Base-by-base conservation (phyloP, 1,139 yeast species). In the Blastobotrys raffinosifermentans region DNA sequence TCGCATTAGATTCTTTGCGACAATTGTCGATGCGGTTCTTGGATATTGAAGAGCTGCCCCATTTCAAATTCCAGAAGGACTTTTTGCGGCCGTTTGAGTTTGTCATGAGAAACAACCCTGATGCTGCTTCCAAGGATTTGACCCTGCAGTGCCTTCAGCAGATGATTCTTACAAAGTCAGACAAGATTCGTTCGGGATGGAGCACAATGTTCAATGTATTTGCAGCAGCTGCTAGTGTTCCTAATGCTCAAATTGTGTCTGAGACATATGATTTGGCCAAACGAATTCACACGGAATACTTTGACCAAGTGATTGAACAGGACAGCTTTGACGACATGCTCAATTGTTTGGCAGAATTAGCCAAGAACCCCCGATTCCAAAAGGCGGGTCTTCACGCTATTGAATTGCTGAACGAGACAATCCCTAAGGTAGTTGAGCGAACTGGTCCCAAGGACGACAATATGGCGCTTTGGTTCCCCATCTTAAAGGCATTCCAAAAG, bases 51-150 rank as follows among this genome's bases (percentile, higher is more conserved):
- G 99, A 93, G 60, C 73, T 93, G 58, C 75, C 96, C 0, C 95
- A 93, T 56, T 93, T 93, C 69, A 89, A 84, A 60, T 93, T 93
- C 63, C 98, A 93, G 60, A 82, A 82, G 52, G 97, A 91, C 55
- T 93, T 93, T 53, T 70, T 93, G 56, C 78, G 80, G 54, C 98
- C 98, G 2, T 89, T 61, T 36, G 89, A 83, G 51, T 80, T 81
- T 56, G 79, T 87, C 16, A 72, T 91, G 51, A 61, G 67, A 33
- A 75, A 85, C 54, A 84, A 85, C 46, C 69, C 69, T 10, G 76
- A 82, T 26, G 60, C 72, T 11, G 85, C 80, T 39, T 91, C 87
- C 19, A 84, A 83, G 55, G 94, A 84, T 44, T 80, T 91, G 89
- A 89, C 86, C 6, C 68, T 93, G 44, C 96, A 89, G 50, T 89